phyloP scores from a whole-genome alignment of 495 filamentous ascomycete species.

The Pyronema domesticum region DNA sequence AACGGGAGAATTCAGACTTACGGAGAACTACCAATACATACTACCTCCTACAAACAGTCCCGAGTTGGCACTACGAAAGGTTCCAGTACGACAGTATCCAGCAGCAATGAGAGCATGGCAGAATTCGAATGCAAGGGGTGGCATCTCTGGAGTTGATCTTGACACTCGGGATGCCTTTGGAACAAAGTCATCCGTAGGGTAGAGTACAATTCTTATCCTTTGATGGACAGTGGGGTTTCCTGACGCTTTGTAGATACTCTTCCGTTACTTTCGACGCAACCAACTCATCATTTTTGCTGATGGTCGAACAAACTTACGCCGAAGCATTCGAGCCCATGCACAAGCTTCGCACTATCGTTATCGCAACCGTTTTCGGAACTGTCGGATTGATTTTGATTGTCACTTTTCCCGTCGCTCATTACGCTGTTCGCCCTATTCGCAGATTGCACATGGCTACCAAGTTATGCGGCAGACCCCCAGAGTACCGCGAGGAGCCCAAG shows the following conservation, averaged over 20 bases:
- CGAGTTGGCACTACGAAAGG: neutral
- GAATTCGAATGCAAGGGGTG: neutral
- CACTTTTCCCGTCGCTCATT: constrained; percentile 53
- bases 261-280: constrained; percentile 3
- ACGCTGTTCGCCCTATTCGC: constrained; percentile 64
- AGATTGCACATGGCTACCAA: constrained; percentile 30
- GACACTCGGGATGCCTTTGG: constrained; percentile 1
- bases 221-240: neutral
- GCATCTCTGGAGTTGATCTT: neutral
- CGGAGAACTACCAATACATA: neutral
- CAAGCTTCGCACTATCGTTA: constrained; percentile 53
- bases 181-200: neutral
- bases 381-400: constrained; percentile 39
- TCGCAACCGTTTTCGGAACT: constrained; percentile 72
- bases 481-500: constrained; percentile 7
- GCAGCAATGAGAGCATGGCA: neutral
- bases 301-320: constrained; percentile 54
- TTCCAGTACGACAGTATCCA: neutral
- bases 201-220: neutral
- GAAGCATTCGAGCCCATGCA: constrained; percentile 61
- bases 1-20: neutral
- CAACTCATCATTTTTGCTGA: constrained; percentile 56
- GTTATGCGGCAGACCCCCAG: constrained; percentile 2
- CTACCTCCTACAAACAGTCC: neutral
- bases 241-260: neutral